Conservation (phyloP, 345 rosid species). For the Laguncularia racemosa region DNA sequence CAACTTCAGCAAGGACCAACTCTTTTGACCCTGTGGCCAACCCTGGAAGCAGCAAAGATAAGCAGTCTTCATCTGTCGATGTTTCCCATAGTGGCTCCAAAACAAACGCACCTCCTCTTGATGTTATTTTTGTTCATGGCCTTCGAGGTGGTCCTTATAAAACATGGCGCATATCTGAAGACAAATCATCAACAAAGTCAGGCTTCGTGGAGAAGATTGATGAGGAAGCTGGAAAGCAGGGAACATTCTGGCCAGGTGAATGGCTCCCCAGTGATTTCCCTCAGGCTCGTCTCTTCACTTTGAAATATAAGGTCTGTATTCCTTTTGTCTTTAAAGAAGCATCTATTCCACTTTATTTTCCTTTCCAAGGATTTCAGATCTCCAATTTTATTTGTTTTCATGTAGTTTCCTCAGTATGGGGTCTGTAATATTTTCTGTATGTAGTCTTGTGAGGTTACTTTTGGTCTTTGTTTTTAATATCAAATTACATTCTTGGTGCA, state of each 20-base stretch:
- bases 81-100: slow-evolving; percentile 22
- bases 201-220: slow-evolving; percentile 96
- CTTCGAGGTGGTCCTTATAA: slow-evolving; percentile 92
- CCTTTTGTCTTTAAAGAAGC: not conserved
- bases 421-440: no score
- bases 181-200: slow-evolving; percentile 83
- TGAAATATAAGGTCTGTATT: slow-evolving; percentile 82
- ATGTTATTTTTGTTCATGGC: slow-evolving; percentile 92
- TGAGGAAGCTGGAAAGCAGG: slow-evolving; percentile 94
- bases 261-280: slow-evolving; percentile 93
- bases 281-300: slow-evolving; percentile 75
- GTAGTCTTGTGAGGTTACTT: no score
- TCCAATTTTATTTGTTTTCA: no score
- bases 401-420: no score
- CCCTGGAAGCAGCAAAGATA: slow-evolving; percentile 13
- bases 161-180: slow-evolving; percentile 90
- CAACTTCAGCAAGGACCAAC: slow-evolving; percentile 22
- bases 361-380: not conserved
- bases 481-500: slow-evolving; percentile 32
- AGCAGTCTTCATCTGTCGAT: slow-evolving; percentile 23
- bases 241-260: slow-evolving; percentile 98
- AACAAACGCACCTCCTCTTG: slow-evolving; percentile 48
- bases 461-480: not conserved
- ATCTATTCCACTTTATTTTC: slow-evolving; percentile 1
- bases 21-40: slow-evolving; percentile 16